phyloP scores from a whole-genome alignment of 129 eudicot genomes.

The Logfia minima region DNA sequence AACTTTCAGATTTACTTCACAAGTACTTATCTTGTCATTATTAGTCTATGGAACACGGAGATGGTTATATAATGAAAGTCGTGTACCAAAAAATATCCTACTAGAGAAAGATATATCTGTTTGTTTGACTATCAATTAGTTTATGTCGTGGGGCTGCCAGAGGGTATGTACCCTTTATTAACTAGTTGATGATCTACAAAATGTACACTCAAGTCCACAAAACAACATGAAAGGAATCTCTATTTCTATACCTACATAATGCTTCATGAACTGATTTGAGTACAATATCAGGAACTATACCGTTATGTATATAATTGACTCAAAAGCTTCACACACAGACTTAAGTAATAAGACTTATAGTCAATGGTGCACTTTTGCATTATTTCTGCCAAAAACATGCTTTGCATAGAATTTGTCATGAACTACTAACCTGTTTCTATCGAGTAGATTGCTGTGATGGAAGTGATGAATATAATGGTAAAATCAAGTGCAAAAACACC shows the following conservation, averaged over 20 bases:
- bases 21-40: not conserved
- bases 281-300: conserved; percentile 3
- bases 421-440: conserved; percentile 22
- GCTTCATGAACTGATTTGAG: conserved; percentile 12
- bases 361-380: not conserved
- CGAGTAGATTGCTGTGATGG: conserved; percentile 97
- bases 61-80: not conserved
- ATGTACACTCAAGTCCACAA: conserved; percentile 4
- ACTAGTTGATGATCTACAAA: not conserved
- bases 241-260: not conserved
- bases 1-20: conserved; percentile 3
- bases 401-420: conserved; percentile 24
- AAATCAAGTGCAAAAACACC: conserved; percentile 70
- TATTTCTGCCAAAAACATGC: not conserved
- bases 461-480: conserved; percentile 95
- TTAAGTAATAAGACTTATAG: not conserved
- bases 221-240: not conserved
- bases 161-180: not conserved
- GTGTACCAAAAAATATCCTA: not conserved
- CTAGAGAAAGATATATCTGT: not conserved
- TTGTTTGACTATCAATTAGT: not conserved
- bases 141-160: not conserved
- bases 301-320: not conserved
- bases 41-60: not conserved
- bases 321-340: conserved; percentile 11